phyloP scores from a whole-genome alignment of 768 basidiomycete genomes.

The Leccinum sublutescens region DNA sequence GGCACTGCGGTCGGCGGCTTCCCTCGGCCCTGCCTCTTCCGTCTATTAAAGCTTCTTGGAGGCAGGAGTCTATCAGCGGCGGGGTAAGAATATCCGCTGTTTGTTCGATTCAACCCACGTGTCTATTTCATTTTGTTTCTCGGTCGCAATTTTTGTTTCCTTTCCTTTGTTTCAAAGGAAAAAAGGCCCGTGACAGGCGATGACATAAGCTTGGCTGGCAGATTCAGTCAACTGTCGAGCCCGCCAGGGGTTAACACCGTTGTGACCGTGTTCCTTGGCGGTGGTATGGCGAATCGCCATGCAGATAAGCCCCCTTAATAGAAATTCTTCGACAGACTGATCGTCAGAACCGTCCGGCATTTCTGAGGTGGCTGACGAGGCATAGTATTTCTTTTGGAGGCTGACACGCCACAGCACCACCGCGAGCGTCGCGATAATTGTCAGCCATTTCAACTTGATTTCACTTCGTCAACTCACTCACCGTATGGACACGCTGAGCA shows the following conservation, averaged over 20 bases:
- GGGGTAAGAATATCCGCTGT: too few relatives aligned
- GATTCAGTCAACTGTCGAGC: neutral
- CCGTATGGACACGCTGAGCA: constrained; percentile 7
- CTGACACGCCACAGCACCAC: constrained; percentile 13
- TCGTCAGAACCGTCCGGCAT: neutral
- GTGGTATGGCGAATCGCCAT: neutral
- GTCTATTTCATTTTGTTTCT: too few relatives aligned
- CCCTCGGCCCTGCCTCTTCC: too few relatives aligned
- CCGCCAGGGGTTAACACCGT: too few relatives aligned
- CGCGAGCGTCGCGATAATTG: neutral
- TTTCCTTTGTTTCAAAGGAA: too few relatives aligned
- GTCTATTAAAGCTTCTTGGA: too few relatives aligned
- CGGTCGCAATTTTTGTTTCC: too few relatives aligned
- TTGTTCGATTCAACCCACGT: too few relatives aligned
- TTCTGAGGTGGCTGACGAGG: constrained; percentile 11
- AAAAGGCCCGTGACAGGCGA: too few relatives aligned
- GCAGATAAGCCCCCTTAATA: neutral
- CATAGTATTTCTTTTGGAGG: constrained; percentile 1
- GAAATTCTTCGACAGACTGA: neutral
- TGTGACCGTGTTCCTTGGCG: neutral
- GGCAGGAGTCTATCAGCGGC: too few relatives aligned
- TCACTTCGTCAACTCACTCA: neutral
- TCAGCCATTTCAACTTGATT: neutral
- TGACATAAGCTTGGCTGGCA: neutral
- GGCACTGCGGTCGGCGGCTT: too few relatives aligned